Evolutionary conservation across 2,329 filamentous ascomycete genomes (phyloP).

Genomic region (Colletotrichum limetticola): DNA sequence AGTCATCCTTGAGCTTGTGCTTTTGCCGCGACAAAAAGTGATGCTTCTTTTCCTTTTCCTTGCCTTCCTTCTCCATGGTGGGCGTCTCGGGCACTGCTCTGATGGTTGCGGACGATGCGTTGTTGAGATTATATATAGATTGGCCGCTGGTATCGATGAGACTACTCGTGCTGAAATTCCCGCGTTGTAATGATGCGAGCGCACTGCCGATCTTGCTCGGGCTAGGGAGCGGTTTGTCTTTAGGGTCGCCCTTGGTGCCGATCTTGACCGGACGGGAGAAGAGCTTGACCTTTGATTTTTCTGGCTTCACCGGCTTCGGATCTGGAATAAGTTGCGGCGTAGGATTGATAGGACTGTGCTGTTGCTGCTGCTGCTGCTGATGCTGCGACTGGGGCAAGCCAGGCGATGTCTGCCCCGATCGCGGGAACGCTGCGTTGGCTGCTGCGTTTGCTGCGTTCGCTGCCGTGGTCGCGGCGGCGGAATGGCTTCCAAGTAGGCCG

Average conservation of each 20-base stretch:
- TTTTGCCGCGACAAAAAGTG: slow-evolving; percentile 84
- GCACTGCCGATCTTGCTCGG: slow-evolving; percentile 78
- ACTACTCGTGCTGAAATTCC: slow-evolving; percentile 78
- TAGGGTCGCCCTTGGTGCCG: slow-evolving; percentile 73
- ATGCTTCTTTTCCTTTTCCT: slow-evolving; percentile 82
- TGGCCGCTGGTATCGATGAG: slow-evolving; percentile 70
- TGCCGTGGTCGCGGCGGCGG: slow-evolving; percentile 75
- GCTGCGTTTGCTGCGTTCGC: slow-evolving; percentile 75
- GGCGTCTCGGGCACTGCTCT: slow-evolving; percentile 66
- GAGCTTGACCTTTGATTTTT: slow-evolving; percentile 83
- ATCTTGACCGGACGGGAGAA: slow-evolving; percentile 84
- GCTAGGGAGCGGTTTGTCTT: slow-evolving; percentile 76
- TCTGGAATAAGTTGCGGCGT: slow-evolving; percentile 57
- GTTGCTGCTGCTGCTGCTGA: slow-evolving; percentile 42
- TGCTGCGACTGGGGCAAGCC: slow-evolving; percentile 47
- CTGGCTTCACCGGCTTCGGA: slow-evolving; percentile 66
- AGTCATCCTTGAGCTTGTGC: slow-evolving; percentile 81
- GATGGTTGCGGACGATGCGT: slow-evolving; percentile 81
- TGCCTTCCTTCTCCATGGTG: slow-evolving; percentile 58
- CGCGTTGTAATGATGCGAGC: slow-evolving; percentile 71
- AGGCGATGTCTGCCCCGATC: slow-evolving; percentile 67
- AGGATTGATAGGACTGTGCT: slow-evolving; percentile 48
- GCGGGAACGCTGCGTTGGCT: slow-evolving; percentile 78
- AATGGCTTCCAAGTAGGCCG: slow-evolving; percentile 68
- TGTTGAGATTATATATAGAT: slow-evolving; percentile 79